Evolutionary conservation across 1,284 basidiomycete genomes (phyloP).

Genomic region (Cryptococcus amylolentus): DNA sequence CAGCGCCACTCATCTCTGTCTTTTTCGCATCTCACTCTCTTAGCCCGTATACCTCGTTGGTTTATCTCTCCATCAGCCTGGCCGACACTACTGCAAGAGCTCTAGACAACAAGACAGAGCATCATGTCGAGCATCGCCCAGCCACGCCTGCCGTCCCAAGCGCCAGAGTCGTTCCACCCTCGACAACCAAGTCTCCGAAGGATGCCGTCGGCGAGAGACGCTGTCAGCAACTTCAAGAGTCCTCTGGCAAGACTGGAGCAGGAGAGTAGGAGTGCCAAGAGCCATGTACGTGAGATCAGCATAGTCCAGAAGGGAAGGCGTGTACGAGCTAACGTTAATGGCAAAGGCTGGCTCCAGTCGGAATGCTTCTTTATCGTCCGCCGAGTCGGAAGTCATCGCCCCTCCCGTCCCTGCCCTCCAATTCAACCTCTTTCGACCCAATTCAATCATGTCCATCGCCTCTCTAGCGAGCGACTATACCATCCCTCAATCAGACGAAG

Average conservation of each 20-base stretch:
- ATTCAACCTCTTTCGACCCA: constrained; percentile 41
- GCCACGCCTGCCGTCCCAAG: background rate
- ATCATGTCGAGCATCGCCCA: background rate
- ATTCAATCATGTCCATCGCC: constrained; percentile 39
- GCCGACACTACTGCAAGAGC: too few relatives aligned
- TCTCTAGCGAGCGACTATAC: constrained; percentile 14
- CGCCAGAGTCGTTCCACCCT: background rate
- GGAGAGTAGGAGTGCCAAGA: constrained; percentile 12
- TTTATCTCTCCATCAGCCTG: too few relatives aligned
- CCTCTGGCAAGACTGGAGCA: constrained; percentile 18
- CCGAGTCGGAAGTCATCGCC: background rate
- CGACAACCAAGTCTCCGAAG: background rate
- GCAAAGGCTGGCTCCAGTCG: background rate
- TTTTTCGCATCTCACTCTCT: too few relatives aligned
- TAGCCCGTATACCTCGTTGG: too few relatives aligned
- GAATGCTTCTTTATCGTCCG: background rate
- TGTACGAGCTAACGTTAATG: background rate
- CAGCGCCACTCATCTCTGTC: too few relatives aligned
- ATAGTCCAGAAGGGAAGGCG: background rate
- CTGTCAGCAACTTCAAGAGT: constrained; percentile 21
- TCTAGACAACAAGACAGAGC: too few relatives aligned
- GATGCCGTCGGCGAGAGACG: constrained; percentile 16
- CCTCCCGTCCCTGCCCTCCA: constrained; percentile 37
- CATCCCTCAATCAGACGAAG: background rate
- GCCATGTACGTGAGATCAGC: constrained; percentile 7